These are phyloP conservation scores for Asclepias syriaca DNA, from an alignment of 257 asterid genomes.

Conservation along the genomic window DNA sequence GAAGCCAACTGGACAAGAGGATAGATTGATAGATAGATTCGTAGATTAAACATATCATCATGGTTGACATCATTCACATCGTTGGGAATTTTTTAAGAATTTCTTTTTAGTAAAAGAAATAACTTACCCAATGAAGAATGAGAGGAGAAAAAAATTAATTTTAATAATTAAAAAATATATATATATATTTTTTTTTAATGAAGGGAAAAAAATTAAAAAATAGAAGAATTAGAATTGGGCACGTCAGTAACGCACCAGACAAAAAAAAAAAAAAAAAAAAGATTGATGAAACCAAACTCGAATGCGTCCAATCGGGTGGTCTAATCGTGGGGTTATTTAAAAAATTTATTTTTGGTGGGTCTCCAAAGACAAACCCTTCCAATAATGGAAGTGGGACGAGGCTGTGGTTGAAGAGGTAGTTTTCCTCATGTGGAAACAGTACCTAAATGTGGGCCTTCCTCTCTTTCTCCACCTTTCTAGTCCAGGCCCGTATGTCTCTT, in stretches of 20 bases:
- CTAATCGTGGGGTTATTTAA: not conserved
- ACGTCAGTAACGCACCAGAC: slow-evolving; percentile 16
- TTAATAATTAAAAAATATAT: no score
- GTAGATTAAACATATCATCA: slow-evolving; percentile 20
- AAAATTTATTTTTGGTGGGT: not conserved
- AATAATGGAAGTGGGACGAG: slow-evolving; percentile 31
- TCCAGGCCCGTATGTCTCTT: slow-evolving; percentile 9
- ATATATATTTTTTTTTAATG: no score
- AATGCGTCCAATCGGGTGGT: slow-evolving; percentile 5
- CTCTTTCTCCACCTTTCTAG: slow-evolving; percentile 7
- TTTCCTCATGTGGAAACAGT: slow-evolving; percentile 27
- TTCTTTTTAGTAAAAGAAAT: slow-evolving; percentile 5
- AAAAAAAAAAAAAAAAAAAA: slow-evolving; percentile 17
- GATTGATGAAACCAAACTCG: not conserved
- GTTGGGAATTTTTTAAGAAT: slow-evolving; percentile 7
- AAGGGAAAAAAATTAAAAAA: no score
- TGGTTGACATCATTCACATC: slow-evolving; percentile 10
- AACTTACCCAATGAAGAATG: slow-evolving; percentile 2
- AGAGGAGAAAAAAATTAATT: no score
- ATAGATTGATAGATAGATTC: slow-evolving; percentile 28
- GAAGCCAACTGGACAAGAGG: slow-evolving; percentile 16
- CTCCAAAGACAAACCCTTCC: slow-evolving; percentile 18
- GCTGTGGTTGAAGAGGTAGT: slow-evolving; percentile 11
- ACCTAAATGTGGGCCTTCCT: slow-evolving; percentile 23
- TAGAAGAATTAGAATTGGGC: not conserved